Evolutionary conservation across 352 stramenopile species (phyloP).

Genomic region (Globisporangium barbulae): DNA sequence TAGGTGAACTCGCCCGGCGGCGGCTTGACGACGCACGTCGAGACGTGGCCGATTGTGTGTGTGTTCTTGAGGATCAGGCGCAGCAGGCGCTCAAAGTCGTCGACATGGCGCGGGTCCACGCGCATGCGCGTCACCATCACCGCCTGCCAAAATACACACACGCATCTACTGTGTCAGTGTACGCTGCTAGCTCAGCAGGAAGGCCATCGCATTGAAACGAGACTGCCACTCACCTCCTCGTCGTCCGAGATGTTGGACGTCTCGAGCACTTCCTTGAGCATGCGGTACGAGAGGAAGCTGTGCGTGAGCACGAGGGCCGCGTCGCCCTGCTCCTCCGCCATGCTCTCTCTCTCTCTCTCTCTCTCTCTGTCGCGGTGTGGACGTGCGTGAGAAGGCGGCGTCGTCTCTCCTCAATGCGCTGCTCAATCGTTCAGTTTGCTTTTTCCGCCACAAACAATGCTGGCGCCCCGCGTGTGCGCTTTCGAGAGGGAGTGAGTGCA

Average conservation of each 20-base stretch:
- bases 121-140: constrained; percentile 84
- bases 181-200: too few species aligned
- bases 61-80: constrained; percentile 81
- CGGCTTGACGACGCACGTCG: constrained; percentile 76
- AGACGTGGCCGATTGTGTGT: constrained; percentile 76
- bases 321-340: constrained; percentile 7
- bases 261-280: constrained; percentile 76
- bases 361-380: background rate
- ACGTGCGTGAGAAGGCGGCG: background rate
- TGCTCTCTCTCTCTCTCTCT: background rate
- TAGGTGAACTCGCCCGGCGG: constrained; percentile 73
- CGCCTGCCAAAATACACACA: constrained; percentile 26
- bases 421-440: constrained; percentile 7
- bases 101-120: constrained; percentile 65
- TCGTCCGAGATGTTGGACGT: constrained; percentile 76
- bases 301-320: constrained; percentile 32
- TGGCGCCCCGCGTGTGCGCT: background rate
- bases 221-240: constrained; percentile 49
- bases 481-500: constrained; percentile 3
- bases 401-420: constrained; percentile 4
- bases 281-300: constrained; percentile 65
- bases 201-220: background rate
- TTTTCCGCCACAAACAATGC: constrained; percentile 5
- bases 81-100: constrained; percentile 77
- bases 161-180: background rate